Conservation (phyloP, 2,329 filamentous ascomycete genomes). For the Trichophyton rubrum region DNA sequence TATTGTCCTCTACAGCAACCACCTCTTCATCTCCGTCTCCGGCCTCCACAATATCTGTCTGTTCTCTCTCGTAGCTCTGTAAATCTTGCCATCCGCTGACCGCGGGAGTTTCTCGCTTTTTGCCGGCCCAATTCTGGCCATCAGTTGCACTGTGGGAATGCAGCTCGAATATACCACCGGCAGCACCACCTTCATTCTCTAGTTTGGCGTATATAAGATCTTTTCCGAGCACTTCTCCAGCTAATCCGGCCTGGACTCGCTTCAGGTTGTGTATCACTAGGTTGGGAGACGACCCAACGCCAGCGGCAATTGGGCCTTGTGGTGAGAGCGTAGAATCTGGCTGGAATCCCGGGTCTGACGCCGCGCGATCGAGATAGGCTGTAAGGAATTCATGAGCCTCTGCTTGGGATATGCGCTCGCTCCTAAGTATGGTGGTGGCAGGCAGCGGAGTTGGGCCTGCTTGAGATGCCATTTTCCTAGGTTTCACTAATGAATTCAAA, state of each 20-base stretch:
- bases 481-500: not conserved
- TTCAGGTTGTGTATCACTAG: constrained; percentile 35
- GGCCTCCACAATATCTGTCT: constrained; percentile 19
- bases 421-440: constrained; percentile 26
- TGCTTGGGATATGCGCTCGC: constrained; percentile 26
- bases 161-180: constrained; percentile 4
- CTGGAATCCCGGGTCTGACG: constrained; percentile 31
- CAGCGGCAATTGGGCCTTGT: constrained; percentile 32
- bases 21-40: constrained; percentile 14
- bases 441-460: constrained; percentile 26
- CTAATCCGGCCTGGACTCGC: constrained; percentile 33
- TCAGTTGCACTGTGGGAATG: constrained; percentile 5
- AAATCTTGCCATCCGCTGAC: constrained; percentile 18
- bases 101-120: constrained; percentile 10
- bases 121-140: constrained; percentile 23
- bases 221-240: constrained; percentile 30
- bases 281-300: constrained; percentile 30
- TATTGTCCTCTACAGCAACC: constrained; percentile 27
- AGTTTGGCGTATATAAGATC: constrained; percentile 29
- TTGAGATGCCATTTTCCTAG: constrained; percentile 23
- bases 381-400: constrained; percentile 32
- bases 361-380: constrained; percentile 31
- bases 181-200: constrained; percentile 7
- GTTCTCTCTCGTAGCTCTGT: constrained; percentile 26
- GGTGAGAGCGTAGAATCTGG: constrained; percentile 34